These are phyloP conservation scores for Wallacemonas collosoma DNA, from an alignment of 208 protist genomes.

Conservation along the genomic window DNA sequence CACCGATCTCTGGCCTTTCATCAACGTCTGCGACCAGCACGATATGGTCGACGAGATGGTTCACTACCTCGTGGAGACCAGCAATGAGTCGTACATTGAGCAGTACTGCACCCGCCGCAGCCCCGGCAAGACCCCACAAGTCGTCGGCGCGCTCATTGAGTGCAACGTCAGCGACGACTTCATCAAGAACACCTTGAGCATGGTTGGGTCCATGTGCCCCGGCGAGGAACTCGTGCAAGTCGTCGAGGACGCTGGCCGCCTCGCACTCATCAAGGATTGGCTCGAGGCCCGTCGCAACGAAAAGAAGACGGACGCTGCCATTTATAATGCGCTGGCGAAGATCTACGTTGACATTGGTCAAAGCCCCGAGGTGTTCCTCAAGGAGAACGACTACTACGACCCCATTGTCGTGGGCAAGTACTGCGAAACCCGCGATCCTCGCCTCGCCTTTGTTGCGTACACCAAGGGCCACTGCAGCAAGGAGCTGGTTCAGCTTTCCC, in stretches of 20 bases:
- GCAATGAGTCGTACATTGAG: constrained; percentile 97
- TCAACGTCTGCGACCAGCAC: constrained; percentile 99
- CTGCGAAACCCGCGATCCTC: constrained; percentile 99
- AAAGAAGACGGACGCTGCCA: constrained; percentile 94
- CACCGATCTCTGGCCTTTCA: constrained; percentile 98
- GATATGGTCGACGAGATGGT: constrained; percentile 99
- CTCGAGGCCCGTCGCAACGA: constrained; percentile 96
- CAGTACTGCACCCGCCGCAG: constrained; percentile 96
- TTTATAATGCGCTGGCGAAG: constrained; percentile 99
- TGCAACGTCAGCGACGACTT: constrained; percentile 97
- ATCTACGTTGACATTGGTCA: constrained; percentile 99
- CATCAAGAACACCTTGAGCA: constrained; percentile 95
- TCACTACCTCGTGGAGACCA: constrained; percentile 96
- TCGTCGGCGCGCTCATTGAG: constrained; percentile 99
- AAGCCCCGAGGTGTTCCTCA: constrained; percentile 97
- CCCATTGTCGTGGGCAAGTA: constrained; percentile 96
- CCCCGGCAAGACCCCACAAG: constrained; percentile 96
- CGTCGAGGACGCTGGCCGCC: constrained; percentile 86
- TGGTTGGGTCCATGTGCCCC: constrained; percentile 96
- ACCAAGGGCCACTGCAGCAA: constrained; percentile 95
- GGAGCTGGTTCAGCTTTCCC: constrained; percentile 97
- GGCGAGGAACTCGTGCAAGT: constrained; percentile 86
- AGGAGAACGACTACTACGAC: constrained; percentile 98
- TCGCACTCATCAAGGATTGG: constrained; percentile 98
- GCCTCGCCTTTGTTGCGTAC: constrained; percentile 98